Base-by-base conservation (phyloP, 1,284 basidiomycete species). In the Sphaerobolus stellatus region DNA sequence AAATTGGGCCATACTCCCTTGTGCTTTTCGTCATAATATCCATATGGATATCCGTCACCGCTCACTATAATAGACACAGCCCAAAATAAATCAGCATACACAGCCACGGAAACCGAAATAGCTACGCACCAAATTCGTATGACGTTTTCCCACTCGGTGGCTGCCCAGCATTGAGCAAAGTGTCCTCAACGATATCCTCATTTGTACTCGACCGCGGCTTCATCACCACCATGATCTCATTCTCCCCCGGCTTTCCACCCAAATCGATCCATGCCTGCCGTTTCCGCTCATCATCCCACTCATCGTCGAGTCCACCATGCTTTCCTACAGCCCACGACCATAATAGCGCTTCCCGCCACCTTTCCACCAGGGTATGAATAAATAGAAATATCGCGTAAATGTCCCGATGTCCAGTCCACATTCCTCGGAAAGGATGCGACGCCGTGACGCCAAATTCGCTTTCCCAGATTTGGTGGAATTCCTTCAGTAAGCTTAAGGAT, bases 261-360 rank as follows among this genome's bases (percentile, higher is more conserved):
- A 77, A 57, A 59, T 73, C 72, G 9, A 56, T 49, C 75, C 75
- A 77, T 48, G 64, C 70, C 8, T 47, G 58, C 30, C 63, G 64
- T 11, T 53, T 57, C 40, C 68, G 62, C 11, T 41, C 59, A 41
- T 59, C 61, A 28, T 67, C 57, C 63, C 68, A 67, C 31, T 59
- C 61, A 47, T 70, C 68, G 43, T 66, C 65, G 3, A 65, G 56
- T 2, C 62, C 66, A 24, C 75, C 61, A n/a, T 59, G 54, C 66
- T 58, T 63, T 46, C 57, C 75, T 25, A 77, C 70, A 14, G 62
- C 61, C 69, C 71, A 77, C 6, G 66, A 59, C 75, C 75, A 77
- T n/a, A 77, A 60, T 20, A 76, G 59, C 5, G 71, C 71, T 61
- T 77, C 75, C 8, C 74, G 64, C 50, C 70, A 68, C n/a, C 74